Base-by-base conservation (phyloP, 148 eudicot genomes). In the Camellia granthamiana region DNA sequence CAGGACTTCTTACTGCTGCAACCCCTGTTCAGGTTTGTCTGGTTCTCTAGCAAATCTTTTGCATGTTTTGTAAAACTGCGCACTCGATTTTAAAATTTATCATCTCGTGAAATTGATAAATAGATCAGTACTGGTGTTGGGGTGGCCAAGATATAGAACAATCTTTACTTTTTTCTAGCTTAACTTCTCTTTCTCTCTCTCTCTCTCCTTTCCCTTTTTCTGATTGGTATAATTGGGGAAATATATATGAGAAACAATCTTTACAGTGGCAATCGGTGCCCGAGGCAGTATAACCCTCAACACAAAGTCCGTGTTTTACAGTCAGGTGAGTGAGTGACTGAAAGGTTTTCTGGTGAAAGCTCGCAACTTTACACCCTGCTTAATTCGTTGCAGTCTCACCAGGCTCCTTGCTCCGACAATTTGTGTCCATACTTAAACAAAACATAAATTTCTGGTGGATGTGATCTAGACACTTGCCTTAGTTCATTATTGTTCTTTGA, bases 1-100 rank as follows among this genome's bases (percentile, higher is more conserved):
- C 95, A 54, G 98, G 98, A 71, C 85, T 89, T 72, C 86, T 94
- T 56, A 88, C 84, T 64, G 98, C 98, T 78, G 95, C 97, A 67
- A 84, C 92, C 52, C 94, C 94, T 74, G 97, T 94, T 77, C 95
- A 94, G 95, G 98, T 94, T 80, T n/a, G 83, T 69, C 41, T 44
- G 44, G 71, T 44, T 43, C 6, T 54, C 55, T 19, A 21, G 77
- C 16, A 59, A 59, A 75, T 43, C 15, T 56, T 55, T 2, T 30
- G 3, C 43, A 11, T 38, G 47, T 6, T 19, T 15, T 51, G 60
- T 74, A 7, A 4, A 4, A 4, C 5, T 18, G 9, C 0, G 12
- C 16, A 60, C 5, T 60, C 18, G 0, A 60, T 3, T 4, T 60
- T 2, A 12, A 7, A 3, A 15, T 3, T 15, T 11, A 60, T 7